Evolutionary conservation across 2,329 filamentous ascomycete species (phyloP), one percentile per base, ranked within the genome.

Genomic region (Colletotrichum gigasporum): DNA sequence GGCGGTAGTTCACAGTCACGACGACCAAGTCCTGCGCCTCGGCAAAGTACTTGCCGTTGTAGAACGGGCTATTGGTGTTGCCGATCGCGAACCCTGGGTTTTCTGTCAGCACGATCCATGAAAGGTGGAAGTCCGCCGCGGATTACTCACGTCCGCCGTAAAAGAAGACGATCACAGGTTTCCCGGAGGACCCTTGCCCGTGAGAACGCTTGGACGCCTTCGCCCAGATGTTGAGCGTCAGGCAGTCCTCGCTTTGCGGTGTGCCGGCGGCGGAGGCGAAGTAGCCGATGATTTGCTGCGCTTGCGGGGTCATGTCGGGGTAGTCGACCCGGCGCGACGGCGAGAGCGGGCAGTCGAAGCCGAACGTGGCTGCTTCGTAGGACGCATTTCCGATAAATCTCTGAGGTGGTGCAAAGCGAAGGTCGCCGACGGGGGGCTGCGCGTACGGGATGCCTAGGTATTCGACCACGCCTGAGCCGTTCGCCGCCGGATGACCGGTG

Each of bases 1-100:
- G 37, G 2, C 80, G 78, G 65, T 80, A 85, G 73, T 83, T 84
- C 58, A 84, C 72, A 0, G 79, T 79, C 2, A 85, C 77, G 1
- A 85, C 71, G 2, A 85, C 70, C 1, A 82, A 72, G 37, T 83
- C 80, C 52, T 83, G 72, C 0, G 77, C 70, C 3, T 75, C 73
- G 3, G 79, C 80, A 47, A 83, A 76, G 65, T 77, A 74, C 34
- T 78, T 76, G 24, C 82, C 82, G 32, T 74, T 79, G 65, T 82
- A 84, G 5, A 74, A 73, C 0, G 75, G 74, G 16, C 72, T 75
- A 51, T 77, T 71, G 0, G 79, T 74, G 63, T 73, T 77, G 57
- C 80, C 71, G 1, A 68, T 63, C 14, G 69, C 66, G 22, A 71
- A 73, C 0, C 69, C 74, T 67, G 12, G 1, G 2, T 1, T 2